Conservation (phyloP, 164 flowering plant genomes). For the Cinnamomum micranthum region DNA sequence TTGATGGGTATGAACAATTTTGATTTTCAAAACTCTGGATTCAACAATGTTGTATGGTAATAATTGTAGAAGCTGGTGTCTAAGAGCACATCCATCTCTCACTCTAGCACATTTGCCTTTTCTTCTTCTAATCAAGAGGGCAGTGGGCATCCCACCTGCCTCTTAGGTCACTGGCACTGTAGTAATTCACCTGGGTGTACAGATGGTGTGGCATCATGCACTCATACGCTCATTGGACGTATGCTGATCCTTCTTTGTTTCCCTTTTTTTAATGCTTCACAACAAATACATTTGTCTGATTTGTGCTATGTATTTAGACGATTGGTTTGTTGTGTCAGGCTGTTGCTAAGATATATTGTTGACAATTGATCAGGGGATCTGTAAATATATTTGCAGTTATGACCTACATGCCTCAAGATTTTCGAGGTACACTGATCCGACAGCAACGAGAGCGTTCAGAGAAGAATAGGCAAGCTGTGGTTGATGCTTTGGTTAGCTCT, state of each 20-base stretch:
- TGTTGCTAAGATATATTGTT: slow-evolving; percentile 20
- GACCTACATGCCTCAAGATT: slow-evolving; percentile 99
- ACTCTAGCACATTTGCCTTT: no score
- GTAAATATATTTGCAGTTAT: slow-evolving; percentile 64
- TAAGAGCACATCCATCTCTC: no score
- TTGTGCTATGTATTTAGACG: slow-evolving; percentile 1
- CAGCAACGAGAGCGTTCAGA: slow-evolving; percentile 96
- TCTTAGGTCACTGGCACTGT: neutral
- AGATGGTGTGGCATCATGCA: neutral
- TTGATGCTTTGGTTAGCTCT: slow-evolving; percentile 73
- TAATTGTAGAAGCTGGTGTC: no score
- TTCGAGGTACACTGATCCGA: slow-evolving; percentile 82
- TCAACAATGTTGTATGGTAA: no score
- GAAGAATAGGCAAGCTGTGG: slow-evolving; percentile 81
- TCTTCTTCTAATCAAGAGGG: neutral
- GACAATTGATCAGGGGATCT: slow-evolving; percentile 27
- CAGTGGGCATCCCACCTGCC: neutral
- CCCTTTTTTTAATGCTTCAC: neutral
- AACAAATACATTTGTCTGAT: neutral
- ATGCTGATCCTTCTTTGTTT: neutral
- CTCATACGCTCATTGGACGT: neutral
- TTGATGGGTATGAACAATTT: no score
- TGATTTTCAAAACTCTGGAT: no score
- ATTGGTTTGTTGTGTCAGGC: slow-evolving; percentile 7
- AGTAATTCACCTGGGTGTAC: neutral